A percentile compares a stretch with the other conserved stretches of the same genome.
phyloP scores from a whole-genome alignment of 108 stramenopile genomes.

The Cyclostephanos invisitatus region DNA sequence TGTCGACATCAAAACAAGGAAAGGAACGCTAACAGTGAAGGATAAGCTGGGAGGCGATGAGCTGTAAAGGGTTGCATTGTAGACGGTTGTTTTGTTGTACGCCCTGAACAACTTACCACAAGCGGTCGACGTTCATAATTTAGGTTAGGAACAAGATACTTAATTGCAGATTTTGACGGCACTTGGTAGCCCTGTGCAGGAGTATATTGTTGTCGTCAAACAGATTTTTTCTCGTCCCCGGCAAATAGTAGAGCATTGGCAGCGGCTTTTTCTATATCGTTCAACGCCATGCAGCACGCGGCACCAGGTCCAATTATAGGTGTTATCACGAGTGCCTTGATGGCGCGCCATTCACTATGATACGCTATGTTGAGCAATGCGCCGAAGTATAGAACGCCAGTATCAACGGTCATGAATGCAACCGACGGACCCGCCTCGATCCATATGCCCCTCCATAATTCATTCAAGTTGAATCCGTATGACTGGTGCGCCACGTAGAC shows the following conservation, averaged over 20 bases:
- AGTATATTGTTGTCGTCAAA: not conserved
- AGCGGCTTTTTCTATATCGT: constrained; percentile 21
- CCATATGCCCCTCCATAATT: constrained; percentile 44
- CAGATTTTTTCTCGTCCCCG: not conserved
- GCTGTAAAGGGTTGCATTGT: not conserved
- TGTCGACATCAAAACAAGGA: constrained; percentile 5
- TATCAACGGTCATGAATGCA: constrained; percentile 51
- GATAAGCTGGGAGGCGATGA: not conserved
- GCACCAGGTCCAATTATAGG: constrained; percentile 48
- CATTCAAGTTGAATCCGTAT: constrained; percentile 20
- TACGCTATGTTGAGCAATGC: constrained; percentile 28
- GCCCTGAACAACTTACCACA: too few relatives aligned
- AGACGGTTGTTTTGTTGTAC: not conserved
- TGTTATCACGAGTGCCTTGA: constrained; percentile 28
- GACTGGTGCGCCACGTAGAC: constrained; percentile 12
- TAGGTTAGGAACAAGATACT: too few relatives aligned
- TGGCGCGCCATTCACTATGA: constrained; percentile 8
- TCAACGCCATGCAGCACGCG: constrained; percentile 28
- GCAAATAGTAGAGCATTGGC: not conserved
- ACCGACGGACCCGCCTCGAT: constrained; percentile 30
- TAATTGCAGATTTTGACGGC: too few relatives aligned
- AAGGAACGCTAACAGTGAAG: constrained; percentile 3
- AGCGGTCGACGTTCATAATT: too few relatives aligned
- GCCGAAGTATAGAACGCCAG: constrained; percentile 22
- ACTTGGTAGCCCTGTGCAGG: too few relatives aligned